phyloP scores from a whole-genome alignment of 176 grass and related monocot species.

The Oryza glumipatula region DNA sequence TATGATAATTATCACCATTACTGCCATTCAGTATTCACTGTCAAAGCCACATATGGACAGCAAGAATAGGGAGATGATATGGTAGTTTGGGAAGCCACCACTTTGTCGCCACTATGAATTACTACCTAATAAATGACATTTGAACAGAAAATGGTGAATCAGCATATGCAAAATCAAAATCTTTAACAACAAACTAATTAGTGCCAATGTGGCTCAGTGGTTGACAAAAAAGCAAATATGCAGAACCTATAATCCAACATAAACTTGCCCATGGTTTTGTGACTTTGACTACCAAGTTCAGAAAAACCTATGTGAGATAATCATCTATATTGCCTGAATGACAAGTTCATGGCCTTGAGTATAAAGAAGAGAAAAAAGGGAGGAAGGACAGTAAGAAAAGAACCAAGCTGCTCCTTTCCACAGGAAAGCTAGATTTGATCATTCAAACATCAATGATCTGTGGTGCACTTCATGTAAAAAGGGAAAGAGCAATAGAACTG shows the following conservation, averaged over 20 bases:
- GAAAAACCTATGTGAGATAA: neutral
- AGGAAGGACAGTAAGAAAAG: neutral
- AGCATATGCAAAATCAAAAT: neutral
- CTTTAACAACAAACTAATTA: neutral
- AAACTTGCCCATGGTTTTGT: conserved; percentile 3
- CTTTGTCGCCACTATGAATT: neutral
- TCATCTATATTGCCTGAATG: conserved; percentile 15
- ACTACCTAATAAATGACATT: neutral
- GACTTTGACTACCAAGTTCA: neutral
- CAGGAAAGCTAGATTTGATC: conserved; percentile 26
- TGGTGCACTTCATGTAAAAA: conserved; percentile 16
- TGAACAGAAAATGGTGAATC: neutral
- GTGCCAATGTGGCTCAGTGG: neutral
- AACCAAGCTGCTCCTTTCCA: neutral
- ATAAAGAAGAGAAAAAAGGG: neutral
- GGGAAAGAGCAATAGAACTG: neutral
- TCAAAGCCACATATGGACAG: neutral
- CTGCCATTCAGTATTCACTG: neutral
- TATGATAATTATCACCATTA: neutral
- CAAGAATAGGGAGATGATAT: neutral
- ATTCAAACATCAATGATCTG: conserved; percentile 10
- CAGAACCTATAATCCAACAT: neutral
- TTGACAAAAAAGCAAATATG: neutral
- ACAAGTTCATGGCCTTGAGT: neutral
- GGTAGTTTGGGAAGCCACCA: neutral